Evolutionary conservation across 1,284 basidiomycete species (phyloP).

Genomic region (Cutaneotrichosporon cavernicola): DNA sequence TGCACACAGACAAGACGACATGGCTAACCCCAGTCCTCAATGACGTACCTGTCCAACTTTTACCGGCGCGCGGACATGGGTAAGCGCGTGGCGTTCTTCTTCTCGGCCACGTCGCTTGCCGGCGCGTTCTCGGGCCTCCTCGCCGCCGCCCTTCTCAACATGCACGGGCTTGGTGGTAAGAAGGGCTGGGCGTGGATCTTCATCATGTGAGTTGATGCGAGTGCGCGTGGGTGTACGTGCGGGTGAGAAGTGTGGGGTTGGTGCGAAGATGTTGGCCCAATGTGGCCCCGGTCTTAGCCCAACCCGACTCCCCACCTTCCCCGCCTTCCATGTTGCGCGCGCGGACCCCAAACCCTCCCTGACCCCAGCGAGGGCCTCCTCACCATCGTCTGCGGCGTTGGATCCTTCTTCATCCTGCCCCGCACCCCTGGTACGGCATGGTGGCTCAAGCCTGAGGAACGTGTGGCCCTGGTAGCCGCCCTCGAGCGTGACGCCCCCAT

Average conservation of each 20-base stretch:
- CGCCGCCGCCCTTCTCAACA: conserved; percentile 58
- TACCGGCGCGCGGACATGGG: conserved; percentile 59
- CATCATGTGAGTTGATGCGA: conserved; percentile 50
- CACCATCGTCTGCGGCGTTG: conserved; percentile 53
- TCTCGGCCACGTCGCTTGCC: conserved; percentile 58
- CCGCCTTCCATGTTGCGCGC: too few species aligned
- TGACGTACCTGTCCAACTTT: conserved; percentile 57
- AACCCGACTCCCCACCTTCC: too few species aligned
- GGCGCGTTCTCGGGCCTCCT: conserved; percentile 54
- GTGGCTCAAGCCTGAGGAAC: conserved; percentile 56
- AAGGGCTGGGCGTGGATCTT: conserved; percentile 60
- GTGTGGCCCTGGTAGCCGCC: conserved; percentile 47
- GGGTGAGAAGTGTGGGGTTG: background rate
- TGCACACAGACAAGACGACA: background rate
- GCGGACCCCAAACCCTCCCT: background rate
- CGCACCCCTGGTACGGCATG: conserved; percentile 45
- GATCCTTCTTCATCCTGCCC: conserved; percentile 58
- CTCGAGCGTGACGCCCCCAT: conserved; percentile 27
- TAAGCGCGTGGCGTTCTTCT: conserved; percentile 58
- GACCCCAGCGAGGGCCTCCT: conserved; percentile 51
- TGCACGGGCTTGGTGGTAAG: conserved; percentile 51
- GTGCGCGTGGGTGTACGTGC: background rate
- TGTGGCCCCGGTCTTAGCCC: too few species aligned
- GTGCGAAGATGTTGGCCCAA: too few species aligned
- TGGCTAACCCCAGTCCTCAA: conserved; percentile 17